These are phyloP conservation scores for Phytophthora ramorum DNA, from an alignment of 352 stramenopile genomes.

Conservation along the genomic window DNA sequence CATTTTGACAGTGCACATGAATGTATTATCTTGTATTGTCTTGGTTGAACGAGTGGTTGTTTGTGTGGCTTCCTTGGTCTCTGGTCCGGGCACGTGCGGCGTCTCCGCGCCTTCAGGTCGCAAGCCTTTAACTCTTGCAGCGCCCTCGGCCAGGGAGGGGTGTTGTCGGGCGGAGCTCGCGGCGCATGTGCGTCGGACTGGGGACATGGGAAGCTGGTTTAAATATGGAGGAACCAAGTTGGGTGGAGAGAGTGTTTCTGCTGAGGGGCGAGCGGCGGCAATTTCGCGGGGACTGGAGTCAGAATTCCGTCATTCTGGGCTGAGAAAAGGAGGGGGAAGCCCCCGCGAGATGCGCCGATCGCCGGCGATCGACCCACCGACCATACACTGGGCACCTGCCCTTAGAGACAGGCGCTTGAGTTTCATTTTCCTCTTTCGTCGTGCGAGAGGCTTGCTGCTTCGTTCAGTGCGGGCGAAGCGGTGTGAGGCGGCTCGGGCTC, in stretches of 20 bases:
- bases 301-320: slow-evolving; percentile 54
- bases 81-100: background rate
- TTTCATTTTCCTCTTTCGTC: slow-evolving; percentile 32
- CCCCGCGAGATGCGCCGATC: slow-evolving; percentile 27
- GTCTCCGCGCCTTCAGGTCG: slow-evolving; percentile 24
- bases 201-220: slow-evolving; percentile 12
- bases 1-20: background rate
- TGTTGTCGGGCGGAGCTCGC: slow-evolving; percentile 30
- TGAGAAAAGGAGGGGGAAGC: slow-evolving; percentile 26
- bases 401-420: slow-evolving; percentile 12
- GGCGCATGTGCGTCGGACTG: slow-evolving; percentile 6
- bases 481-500: slow-evolving; percentile 26
- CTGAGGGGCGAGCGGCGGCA: slow-evolving; percentile 22
- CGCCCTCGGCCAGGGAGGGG: slow-evolving; percentile 40
- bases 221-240: slow-evolving; percentile 43
- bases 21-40: slow-evolving; percentile 11
- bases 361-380: slow-evolving; percentile 44
- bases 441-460: slow-evolving; percentile 26
- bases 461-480: slow-evolving; percentile 27
- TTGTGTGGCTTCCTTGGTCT: slow-evolving; percentile 13
- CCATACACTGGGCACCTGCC: slow-evolving; percentile 27
- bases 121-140: slow-evolving; percentile 39
- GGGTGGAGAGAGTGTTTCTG: slow-evolving; percentile 27
- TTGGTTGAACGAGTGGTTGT: slow-evolving; percentile 28
- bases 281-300: slow-evolving; percentile 25